These are phyloP conservation scores for Earliella scabrosa DNA, from an alignment of 1,284 basidiomycete species.

Conservation along the genomic window DNA sequence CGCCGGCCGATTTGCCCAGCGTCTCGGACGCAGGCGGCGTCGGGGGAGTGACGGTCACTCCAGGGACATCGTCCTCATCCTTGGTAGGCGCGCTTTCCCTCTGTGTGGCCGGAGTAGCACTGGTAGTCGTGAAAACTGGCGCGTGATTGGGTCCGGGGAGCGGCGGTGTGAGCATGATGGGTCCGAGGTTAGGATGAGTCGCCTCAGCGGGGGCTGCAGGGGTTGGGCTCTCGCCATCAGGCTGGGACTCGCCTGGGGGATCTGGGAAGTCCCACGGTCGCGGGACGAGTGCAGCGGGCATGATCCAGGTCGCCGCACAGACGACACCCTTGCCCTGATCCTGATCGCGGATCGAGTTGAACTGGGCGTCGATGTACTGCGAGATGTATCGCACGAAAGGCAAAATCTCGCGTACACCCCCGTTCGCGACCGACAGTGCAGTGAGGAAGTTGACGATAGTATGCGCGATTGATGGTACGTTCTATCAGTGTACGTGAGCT, in stretches of 20 bases:
- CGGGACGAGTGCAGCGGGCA: constrained; percentile 77
- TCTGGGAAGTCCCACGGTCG: constrained; percentile 77
- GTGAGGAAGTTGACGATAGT: constrained; percentile 73
- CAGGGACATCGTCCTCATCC: constrained; percentile 25
- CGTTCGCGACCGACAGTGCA: constrained; percentile 66
- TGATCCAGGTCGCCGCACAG: constrained; percentile 84
- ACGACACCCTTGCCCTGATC: constrained; percentile 77
- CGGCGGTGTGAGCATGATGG: constrained; percentile 17
- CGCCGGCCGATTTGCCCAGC: constrained; percentile 11
- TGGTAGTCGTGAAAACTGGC: constrained; percentile 17
- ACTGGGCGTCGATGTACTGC: constrained; percentile 77
- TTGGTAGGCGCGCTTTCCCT: constrained; percentile 3
- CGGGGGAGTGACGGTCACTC: constrained; percentile 34
- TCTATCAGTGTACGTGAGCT: constrained; percentile 37
- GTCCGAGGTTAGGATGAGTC: not conserved
- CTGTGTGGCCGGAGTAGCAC: constrained; percentile 17
- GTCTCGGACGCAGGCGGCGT: constrained; percentile 31
- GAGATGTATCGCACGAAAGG: constrained; percentile 81
- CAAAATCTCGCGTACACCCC: constrained; percentile 75
- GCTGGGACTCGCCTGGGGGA: constrained; percentile 33
- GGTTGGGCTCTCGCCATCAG: not conserved
- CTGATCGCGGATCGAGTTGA: constrained; percentile 61
- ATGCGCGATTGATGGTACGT: constrained; percentile 62
- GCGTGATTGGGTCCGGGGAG: constrained; percentile 10
- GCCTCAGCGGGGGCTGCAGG: constrained; percentile 8